Conservation (phyloP, 202 grass and related monocot genomes). For the Tripidium arundinaceum region DNA sequence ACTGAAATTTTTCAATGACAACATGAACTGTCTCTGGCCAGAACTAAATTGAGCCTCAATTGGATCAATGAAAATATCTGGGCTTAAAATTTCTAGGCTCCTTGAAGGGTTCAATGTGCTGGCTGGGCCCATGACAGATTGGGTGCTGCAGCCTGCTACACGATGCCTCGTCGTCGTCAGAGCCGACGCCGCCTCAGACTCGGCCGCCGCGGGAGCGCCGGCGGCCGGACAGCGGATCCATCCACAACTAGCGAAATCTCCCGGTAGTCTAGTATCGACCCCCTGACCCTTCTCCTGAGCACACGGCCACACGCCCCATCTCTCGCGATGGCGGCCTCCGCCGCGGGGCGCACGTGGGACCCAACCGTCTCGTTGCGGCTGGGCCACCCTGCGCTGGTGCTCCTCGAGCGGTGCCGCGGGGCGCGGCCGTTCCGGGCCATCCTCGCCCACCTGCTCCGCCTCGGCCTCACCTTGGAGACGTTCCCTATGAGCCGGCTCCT, state of each 20-base stretch:
- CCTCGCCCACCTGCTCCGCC: conserved; percentile 50
- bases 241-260: not conserved
- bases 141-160: not conserved
- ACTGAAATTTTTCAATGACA: not conserved
- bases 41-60: not conserved
- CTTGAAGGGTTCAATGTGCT: not conserved
- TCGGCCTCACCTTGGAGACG: conserved; percentile 38
- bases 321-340: conserved; percentile 2
- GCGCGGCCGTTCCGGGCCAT: conserved; percentile 38
- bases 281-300: not conserved
- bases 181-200: not conserved
- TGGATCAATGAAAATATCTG: not conserved
- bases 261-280: not conserved
- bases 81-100: not conserved
- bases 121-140: not conserved
- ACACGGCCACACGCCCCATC: not conserved
- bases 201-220: not conserved
- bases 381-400: conserved; percentile 45
- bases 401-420: conserved; percentile 44
- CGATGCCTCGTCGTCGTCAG: not conserved
- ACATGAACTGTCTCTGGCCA: not conserved
- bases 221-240: not conserved
- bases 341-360: conserved; percentile 37
- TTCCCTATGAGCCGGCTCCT: conserved; percentile 64
- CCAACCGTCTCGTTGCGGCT: conserved; percentile 45